phyloP scores from a whole-genome alignment of 371 early-diverging fungal genomes.

The Mucor mucedo region DNA sequence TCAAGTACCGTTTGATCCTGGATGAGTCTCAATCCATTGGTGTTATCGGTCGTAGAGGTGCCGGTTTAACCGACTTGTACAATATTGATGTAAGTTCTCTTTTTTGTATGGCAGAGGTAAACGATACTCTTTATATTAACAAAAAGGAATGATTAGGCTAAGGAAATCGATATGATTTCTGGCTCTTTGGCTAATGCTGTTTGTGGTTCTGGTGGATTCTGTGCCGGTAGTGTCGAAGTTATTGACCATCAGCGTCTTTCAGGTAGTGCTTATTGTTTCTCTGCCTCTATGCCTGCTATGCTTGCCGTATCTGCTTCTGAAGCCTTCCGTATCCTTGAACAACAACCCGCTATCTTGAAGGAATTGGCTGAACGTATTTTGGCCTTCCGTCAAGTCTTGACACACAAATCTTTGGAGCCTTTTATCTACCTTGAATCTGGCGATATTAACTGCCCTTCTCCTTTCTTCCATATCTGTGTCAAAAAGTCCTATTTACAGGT shows the following conservation, averaged over 20 bases:
- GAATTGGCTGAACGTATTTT: conserved; percentile 46
- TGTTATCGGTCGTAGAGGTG: conserved; percentile 88
- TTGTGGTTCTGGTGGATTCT: conserved; percentile 96
- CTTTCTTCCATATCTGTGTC: conserved; percentile 76
- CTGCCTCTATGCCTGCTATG: conserved; percentile 99
- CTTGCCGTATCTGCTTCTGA: conserved; percentile 90
- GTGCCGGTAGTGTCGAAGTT: conserved; percentile 85
- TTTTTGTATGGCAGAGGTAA: neutral
- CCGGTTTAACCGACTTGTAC: conserved; percentile 90
- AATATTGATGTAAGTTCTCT: conserved; percentile 51
- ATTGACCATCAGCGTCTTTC: conserved; percentile 96
- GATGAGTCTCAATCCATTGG: conserved; percentile 98
- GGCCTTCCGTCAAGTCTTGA: conserved; percentile 43
- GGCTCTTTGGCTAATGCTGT: conserved; percentile 91
- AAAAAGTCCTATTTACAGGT: conserved; percentile 50
- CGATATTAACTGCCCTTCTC: conserved; percentile 55
- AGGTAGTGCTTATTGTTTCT: conserved; percentile 95
- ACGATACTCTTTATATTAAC: neutral
- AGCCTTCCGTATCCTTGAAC: conserved; percentile 76
- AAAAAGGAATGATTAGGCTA: conserved; percentile 30
- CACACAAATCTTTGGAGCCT: conserved; percentile 48
- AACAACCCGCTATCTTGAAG: conserved; percentile 43
- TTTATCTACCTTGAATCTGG: conserved; percentile 56
- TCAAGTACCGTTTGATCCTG: conserved; percentile 97
- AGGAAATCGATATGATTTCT: conserved; percentile 94